phyloP scores from a whole-genome alignment of 164 flowering plant species.

The Vitis rotundifolia region DNA sequence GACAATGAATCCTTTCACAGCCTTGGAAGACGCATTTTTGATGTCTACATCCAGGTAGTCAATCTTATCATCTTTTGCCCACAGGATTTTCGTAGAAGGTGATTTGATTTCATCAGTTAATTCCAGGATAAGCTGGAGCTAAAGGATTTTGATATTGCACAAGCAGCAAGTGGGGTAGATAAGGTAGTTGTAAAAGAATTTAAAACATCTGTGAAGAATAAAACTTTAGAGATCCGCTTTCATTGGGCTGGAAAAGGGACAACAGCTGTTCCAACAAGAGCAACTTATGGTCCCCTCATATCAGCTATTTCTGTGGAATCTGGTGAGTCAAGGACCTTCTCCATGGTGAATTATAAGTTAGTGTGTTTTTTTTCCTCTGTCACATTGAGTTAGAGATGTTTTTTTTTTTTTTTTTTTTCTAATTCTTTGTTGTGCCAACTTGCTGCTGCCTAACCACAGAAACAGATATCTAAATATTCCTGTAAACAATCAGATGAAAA shows the following conservation, averaged over 20 bases:
- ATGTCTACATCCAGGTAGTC: constrained; percentile 41
- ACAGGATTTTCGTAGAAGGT: background rate
- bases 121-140: constrained; percentile 33
- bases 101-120: background rate
- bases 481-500: no score
- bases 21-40: constrained; percentile 41
- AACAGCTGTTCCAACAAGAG: no score
- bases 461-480: no score
- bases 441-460: no score
- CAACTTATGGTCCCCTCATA: no score
- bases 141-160: constrained; percentile 48
- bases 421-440: no score
- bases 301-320: no score
- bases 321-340: no score
- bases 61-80: background rate
- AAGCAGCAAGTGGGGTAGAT: constrained; percentile 39
- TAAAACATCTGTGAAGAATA: background rate
- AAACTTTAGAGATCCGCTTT: constrained; percentile 9
- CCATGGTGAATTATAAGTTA: no score
- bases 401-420: no score
- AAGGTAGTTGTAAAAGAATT: constrained; percentile 14
- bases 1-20: constrained; percentile 14
- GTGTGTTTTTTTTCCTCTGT: no score
- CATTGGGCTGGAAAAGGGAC: background rate
- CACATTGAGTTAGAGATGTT: no score